Percentiles rank a stretch among this genome's conserved stretches.
Conservation (phyloP, 495 filamentous ascomycete species). For the Talaromyces adpressus region DNA sequence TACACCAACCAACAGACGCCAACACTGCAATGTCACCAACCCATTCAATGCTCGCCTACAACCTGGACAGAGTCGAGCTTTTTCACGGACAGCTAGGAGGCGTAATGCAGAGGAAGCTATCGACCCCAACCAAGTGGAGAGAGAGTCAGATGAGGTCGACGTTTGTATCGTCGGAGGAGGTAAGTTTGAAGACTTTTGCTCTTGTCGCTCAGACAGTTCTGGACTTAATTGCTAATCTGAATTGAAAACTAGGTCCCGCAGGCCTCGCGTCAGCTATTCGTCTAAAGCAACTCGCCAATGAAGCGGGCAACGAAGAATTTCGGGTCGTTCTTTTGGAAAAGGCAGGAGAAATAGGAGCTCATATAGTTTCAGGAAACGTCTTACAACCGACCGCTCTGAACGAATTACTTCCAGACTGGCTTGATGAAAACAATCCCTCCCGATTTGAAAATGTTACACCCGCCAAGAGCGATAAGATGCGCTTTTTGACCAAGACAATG, state of each 20-base stretch:
- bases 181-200: constrained; percentile 22
- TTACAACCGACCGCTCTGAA: constrained; percentile 84
- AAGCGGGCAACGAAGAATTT: constrained; percentile 93
- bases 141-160: constrained; percentile 89
- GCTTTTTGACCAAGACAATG: constrained; percentile 80
- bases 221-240: constrained; percentile 12
- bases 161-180: constrained; percentile 95
- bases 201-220: neutral
- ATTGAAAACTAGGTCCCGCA: constrained; percentile 57
- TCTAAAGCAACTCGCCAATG: constrained; percentile 91
- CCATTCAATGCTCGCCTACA: constrained; percentile 15
- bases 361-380: constrained; percentile 94
- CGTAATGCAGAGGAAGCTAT: constrained; percentile 53
- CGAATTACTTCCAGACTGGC: constrained; percentile 92
- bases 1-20: constrained; percentile 15
- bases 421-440: constrained; percentile 74
- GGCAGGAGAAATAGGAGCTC: constrained; percentile 88
- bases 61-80: constrained; percentile 29
- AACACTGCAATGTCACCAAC: constrained; percentile 15
- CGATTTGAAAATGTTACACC: constrained; percentile 80
- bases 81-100: constrained; percentile 42
- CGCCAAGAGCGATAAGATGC: constrained; percentile 79
- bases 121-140: constrained; percentile 65
- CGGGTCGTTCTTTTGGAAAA: constrained; percentile 91
- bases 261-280: constrained; percentile 90